phyloP scores from a whole-genome alignment of 331 rosid genomes.

The Rosa hybrid region DNA sequence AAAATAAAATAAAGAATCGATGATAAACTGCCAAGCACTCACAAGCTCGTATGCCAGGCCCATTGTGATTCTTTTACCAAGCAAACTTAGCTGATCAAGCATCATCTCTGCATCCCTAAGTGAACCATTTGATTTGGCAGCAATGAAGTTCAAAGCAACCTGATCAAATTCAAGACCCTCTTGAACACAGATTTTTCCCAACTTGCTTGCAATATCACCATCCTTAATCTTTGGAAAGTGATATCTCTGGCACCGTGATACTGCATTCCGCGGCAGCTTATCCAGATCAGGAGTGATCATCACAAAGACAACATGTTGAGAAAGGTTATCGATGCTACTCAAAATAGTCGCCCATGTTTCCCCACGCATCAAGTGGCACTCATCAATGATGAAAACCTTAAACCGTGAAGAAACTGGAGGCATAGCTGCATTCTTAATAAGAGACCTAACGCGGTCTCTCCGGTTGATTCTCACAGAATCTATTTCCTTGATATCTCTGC shows the following conservation, averaged over 20 bases:
- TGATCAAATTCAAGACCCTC: slow-evolving; percentile 73
- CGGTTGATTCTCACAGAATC: slow-evolving; percentile 72
- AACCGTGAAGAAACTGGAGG: slow-evolving; percentile 62
- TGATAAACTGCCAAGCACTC: slow-evolving; percentile 32
- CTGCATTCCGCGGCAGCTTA: slow-evolving; percentile 64
- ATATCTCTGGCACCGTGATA: slow-evolving; percentile 72
- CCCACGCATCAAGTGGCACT: slow-evolving; percentile 69
- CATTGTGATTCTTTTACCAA: slow-evolving; percentile 65
- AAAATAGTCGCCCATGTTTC: slow-evolving; percentile 73
- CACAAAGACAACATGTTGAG: slow-evolving; percentile 69
- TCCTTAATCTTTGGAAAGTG: slow-evolving; percentile 79
- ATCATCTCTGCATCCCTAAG: slow-evolving; percentile 92
- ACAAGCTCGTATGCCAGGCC: slow-evolving; percentile 72
- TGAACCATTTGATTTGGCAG: slow-evolving; percentile 77
- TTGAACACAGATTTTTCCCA: slow-evolving; percentile 54
- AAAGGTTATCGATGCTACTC: slow-evolving; percentile 57
- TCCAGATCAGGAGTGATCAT: slow-evolving; percentile 80
- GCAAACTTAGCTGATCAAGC: slow-evolving; percentile 93
- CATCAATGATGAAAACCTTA: slow-evolving; percentile 82
- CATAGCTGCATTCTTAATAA: slow-evolving; percentile 56
- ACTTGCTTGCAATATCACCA: slow-evolving; percentile 64
- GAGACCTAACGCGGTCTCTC: slow-evolving; percentile 57
- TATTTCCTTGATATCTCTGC: slow-evolving; percentile 75
- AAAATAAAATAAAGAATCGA: slow-evolving; percentile 14
- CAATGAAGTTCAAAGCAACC: slow-evolving; percentile 65